Base-by-base conservation (phyloP, 2,329 filamentous ascomycete genomes). In the Hypoxylon sp. region DNA sequence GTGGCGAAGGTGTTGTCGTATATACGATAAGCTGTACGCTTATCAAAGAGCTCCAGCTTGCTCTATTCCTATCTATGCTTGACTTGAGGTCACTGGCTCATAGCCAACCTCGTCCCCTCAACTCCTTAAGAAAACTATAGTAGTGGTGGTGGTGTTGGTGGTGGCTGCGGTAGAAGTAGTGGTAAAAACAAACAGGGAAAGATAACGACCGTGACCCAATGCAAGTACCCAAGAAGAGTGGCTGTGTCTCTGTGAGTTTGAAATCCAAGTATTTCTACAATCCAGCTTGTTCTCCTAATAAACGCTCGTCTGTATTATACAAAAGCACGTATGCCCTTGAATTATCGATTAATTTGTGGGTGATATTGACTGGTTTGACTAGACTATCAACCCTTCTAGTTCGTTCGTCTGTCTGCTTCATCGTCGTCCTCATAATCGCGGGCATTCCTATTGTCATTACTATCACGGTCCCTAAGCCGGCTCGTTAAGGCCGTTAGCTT, bases 401-500 rank as follows among this genome's bases (percentile, higher is more conserved):
- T 33, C 33, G 24, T 63, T 22, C 65, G 50, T 29, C 37, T 63
- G 35, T 63, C 61, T 6, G 47, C 65, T 24, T 64, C 65, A 8
- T 68, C 55, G 14, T 71, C 56, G 54, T 61, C 37, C 52, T 71
- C 71, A 37, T 73, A 73, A 29, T 71, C 73, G 60, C 69, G 52
- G 37, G 22, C 11, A 33, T 37, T 57, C 47, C 55, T 70, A 6
- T 61, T 17, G 39, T 71, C 65, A 46, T 61, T 66, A 53, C 26
- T 61, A 11, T 76, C 74, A 17, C 73, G 72, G 55, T 78, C 73
- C 48, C 72, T 76, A 19, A 71, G 71, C 22, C 75, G 75, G 53
- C 63, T 73, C 11, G 76, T 70, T 2, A 78, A 37, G 19, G 79
- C 79, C 53, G 70, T 81, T 10, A 81, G 46, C 67, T 78, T 82